Percentiles rank a stretch among this genome's conserved stretches.
Conservation (phyloP, 2,329 filamentous ascomycete genomes). For the Penicillium hesseltinei region DNA sequence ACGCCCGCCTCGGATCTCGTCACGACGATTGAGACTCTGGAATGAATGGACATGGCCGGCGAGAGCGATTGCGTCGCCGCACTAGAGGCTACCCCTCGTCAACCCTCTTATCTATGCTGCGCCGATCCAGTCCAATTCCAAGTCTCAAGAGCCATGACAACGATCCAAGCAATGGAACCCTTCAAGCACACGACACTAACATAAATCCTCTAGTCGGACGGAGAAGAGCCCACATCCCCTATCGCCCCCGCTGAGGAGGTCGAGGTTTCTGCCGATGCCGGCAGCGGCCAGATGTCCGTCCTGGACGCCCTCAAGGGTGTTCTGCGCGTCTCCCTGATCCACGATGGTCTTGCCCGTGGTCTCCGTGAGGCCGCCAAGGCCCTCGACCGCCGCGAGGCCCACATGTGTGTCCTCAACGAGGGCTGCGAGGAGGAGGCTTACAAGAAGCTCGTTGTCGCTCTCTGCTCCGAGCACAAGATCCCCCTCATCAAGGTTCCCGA, state of each 20-base stretch:
- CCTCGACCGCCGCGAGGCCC: conserved; percentile 95
- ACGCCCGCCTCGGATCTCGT: neutral
- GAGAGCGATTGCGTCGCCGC: neutral
- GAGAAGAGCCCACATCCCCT: conserved; percentile 94
- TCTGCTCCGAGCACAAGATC: conserved; percentile 99
- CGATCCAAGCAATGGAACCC: neutral
- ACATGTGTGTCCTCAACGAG: conserved; percentile 99
- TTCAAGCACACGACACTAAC: neutral
- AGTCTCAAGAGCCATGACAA: neutral
- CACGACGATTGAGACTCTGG: conserved; percentile 10
- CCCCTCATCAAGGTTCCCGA: conserved; percentile 99
- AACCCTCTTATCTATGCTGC: neutral
- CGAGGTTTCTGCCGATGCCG: conserved; percentile 88
- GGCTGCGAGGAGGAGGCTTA: conserved; percentile 99
- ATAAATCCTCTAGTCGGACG: conserved; percentile 74
- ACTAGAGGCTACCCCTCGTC: neutral
- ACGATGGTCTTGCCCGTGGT: conserved; percentile 98
- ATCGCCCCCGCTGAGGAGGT: conserved; percentile 77
- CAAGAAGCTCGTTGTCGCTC: conserved; percentile 99
- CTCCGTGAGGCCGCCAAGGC: conserved; percentile 98
- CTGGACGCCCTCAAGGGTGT: conserved; percentile 98
- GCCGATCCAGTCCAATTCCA: neutral
- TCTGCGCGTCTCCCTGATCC: conserved; percentile 97
- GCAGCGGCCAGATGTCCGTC: conserved; percentile 82
- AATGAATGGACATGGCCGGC: conserved; percentile 2